A percentile compares a stretch with the other conserved stretches of the same genome.
Conservation (phyloP, 306 rosid species). For the Quercus gilva region DNA sequence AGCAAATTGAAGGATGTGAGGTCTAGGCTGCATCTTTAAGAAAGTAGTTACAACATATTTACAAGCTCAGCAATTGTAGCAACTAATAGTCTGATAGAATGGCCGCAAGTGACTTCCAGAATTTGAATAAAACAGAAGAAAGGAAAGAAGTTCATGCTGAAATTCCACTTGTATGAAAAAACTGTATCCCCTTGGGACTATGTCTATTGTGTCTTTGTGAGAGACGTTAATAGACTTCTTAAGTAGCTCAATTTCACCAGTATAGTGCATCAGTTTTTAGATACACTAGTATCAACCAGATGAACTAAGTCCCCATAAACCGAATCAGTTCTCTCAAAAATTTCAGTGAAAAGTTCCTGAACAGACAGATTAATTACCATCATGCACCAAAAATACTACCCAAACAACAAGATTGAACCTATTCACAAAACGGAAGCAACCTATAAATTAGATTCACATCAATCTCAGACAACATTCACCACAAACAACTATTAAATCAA, state of each 20-base stretch:
- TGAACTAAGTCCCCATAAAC: not conserved
- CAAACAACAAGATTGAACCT: not conserved
- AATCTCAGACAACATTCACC: not conserved
- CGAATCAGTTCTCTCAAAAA: not conserved
- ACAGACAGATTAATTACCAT: not conserved
- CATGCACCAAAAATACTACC: not conserved
- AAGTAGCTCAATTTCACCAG: too few relatives aligned
- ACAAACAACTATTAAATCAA: not conserved
- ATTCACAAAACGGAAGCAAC: not conserved
- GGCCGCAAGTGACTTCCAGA: not conserved
- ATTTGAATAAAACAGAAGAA: not conserved
- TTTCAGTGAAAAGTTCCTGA: not conserved
- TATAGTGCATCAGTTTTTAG: too few relatives aligned
- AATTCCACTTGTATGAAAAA: too few relatives aligned
- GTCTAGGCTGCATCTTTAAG: not conserved
- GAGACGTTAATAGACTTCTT: not conserved
- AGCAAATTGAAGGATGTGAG: not conserved
- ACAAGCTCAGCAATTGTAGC: not conserved
- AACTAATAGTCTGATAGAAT: not conserved
- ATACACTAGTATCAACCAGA: too few relatives aligned
- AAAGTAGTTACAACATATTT: not conserved
- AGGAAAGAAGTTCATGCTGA: not conserved
- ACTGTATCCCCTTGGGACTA: accelerated
- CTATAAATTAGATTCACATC: not conserved
- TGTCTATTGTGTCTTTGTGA: not conserved